phyloP scores from a whole-genome alignment of 352 stramenopile species.

The Pythium scleroteichum region DNA sequence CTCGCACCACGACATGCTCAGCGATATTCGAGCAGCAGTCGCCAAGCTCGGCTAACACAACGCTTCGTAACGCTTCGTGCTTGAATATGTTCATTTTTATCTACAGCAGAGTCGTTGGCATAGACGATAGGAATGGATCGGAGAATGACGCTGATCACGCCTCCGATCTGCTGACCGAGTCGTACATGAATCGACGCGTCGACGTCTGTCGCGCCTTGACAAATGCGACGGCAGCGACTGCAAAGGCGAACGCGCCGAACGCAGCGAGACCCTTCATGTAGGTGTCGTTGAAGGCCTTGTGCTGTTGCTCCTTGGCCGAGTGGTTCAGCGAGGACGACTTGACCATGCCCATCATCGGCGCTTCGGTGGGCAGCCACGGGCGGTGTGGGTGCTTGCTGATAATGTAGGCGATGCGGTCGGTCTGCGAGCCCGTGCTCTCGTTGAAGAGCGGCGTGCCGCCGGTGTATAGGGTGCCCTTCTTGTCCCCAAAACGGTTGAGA shows the following conservation, averaged over 20 bases:
- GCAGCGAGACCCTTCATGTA: slow-evolving; percentile 22
- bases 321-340: slow-evolving; percentile 18
- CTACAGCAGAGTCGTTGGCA: too few relatives aligned
- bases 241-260: slow-evolving; percentile 33
- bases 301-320: slow-evolving; percentile 16
- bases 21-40: slow-evolving; percentile 26
- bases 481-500: slow-evolving; percentile 67
- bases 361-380: slow-evolving; percentile 46
- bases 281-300: slow-evolving; percentile 10
- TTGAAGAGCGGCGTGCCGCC: slow-evolving; percentile 83
- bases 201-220: slow-evolving; percentile 33
- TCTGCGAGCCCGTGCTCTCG: slow-evolving; percentile 54
- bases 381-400: slow-evolving; percentile 46
- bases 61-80: too few relatives aligned
- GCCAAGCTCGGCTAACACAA: slow-evolving; percentile 17
- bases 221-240: slow-evolving; percentile 37
- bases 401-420: slow-evolving; percentile 75
- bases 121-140: too few relatives aligned
- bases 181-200: slow-evolving; percentile 53
- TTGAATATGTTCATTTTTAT: too few relatives aligned
- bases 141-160: slow-evolving; percentile 15
- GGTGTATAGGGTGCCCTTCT: slow-evolving; percentile 53
- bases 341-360: slow-evolving; percentile 27
- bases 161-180: slow-evolving; percentile 44
- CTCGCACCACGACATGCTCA: slow-evolving; percentile 18